A percentile compares a stretch with the other conserved stretches of the same genome.
These are phyloP conservation scores for Yarrowia sp. DNA, from an alignment of 805 yeast genomes.

Conservation along the genomic window DNA sequence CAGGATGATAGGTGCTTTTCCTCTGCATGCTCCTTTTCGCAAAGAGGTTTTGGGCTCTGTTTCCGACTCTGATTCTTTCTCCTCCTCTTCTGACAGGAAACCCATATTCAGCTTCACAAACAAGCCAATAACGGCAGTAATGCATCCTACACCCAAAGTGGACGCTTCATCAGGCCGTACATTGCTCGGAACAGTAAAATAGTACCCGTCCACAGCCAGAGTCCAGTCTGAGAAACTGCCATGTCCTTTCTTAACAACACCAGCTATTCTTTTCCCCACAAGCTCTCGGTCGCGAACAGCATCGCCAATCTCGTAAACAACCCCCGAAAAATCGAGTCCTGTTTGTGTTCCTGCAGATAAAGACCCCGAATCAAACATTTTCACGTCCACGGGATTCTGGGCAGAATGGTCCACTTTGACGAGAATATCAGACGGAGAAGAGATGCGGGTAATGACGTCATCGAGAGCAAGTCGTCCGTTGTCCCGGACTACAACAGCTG, in stretches of 20 bases:
- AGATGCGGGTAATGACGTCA: neutral
- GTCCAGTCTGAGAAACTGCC: slow-evolving; percentile 10
- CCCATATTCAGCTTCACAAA: neutral
- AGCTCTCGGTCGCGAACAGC: neutral
- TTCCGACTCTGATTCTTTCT: too few relatives aligned
- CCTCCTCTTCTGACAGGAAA: neutral
- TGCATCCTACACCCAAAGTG: neutral
- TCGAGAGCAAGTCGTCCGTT: neutral
- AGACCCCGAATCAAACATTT: neutral
- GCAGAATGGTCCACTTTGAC: slow-evolving; percentile 2
- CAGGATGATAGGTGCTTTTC: neutral
- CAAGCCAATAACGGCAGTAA: neutral
- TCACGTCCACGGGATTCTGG: slow-evolving; percentile 16
- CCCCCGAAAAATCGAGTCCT: neutral
- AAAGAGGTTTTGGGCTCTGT: neutral
- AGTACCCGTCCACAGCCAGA: neutral
- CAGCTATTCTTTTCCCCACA: slow-evolving; percentile 3
- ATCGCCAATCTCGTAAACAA: slow-evolving; percentile 16
- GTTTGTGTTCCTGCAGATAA: neutral
- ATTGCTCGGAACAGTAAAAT: neutral
- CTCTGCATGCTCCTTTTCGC: neutral
- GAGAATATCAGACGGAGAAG: neutral
- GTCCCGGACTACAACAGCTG: neutral
- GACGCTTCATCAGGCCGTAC: neutral
- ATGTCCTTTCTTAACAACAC: neutral